These are phyloP conservation scores for Alternaria sp. DNA, from an alignment of 2,329 filamentous ascomycete species.

Conservation along the genomic window DNA sequence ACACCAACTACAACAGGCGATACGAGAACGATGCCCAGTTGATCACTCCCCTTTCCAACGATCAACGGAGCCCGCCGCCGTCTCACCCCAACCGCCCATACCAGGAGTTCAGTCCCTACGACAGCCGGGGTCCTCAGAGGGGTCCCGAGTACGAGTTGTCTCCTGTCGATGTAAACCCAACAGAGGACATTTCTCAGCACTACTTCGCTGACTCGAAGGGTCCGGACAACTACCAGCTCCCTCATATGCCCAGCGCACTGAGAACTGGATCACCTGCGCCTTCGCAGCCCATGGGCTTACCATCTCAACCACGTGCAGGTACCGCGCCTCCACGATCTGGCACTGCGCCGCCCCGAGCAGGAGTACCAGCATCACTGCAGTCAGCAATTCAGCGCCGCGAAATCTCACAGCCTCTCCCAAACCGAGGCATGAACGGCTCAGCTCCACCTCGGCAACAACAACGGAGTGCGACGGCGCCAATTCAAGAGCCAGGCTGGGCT, in stretches of 20 bases:
- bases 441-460: slow-evolving; percentile 39
- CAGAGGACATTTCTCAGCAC: slow-evolving; percentile 27
- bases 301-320: slow-evolving; percentile 27
- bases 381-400: slow-evolving; percentile 51
- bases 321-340: slow-evolving; percentile 38
- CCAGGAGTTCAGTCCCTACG: slow-evolving; percentile 46
- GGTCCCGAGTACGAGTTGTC: slow-evolving; percentile 48
- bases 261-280: slow-evolving; percentile 44
- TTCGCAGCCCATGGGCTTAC: slow-evolving; percentile 31
- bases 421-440: slow-evolving; percentile 37
- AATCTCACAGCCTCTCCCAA: slow-evolving; percentile 44
- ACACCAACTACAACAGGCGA: slow-evolving; percentile 40
- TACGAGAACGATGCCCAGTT: slow-evolving; percentile 36
- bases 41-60: slow-evolving; percentile 33
- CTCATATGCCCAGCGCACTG: slow-evolving; percentile 38
- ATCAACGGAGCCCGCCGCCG: slow-evolving; percentile 26
- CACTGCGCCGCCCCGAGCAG: slow-evolving; percentile 43
- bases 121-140: slow-evolving; percentile 36
- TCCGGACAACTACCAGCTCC: slow-evolving; percentile 35
- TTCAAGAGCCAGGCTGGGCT: slow-evolving; percentile 42
- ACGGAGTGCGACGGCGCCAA: slow-evolving; percentile 48
- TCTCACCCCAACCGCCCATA: slow-evolving; percentile 30
- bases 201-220: slow-evolving; percentile 34
- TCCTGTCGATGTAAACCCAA: slow-evolving; percentile 43
- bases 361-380: slow-evolving; percentile 45